Conservation (phyloP, 345 rosid genomes). For the Ricinus communis region DNA sequence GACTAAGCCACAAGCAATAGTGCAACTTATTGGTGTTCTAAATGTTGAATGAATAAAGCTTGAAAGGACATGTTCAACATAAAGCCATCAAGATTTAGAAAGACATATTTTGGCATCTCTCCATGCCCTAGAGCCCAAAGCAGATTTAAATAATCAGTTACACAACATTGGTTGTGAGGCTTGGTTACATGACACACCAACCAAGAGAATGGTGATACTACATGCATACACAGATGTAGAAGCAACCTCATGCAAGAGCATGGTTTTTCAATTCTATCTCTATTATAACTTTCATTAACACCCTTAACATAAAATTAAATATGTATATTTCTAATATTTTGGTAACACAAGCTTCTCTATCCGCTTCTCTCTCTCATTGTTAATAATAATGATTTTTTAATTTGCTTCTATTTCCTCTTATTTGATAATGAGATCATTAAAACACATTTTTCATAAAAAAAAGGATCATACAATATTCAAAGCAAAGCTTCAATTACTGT, state of each 20-base stretch:
- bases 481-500: too few species aligned
- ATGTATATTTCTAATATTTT: neutral
- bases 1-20: neutral
- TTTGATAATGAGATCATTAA: neutral
- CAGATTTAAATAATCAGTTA: constrained; percentile 1
- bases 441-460: neutral
- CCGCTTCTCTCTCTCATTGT: neutral
- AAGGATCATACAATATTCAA: too few species aligned
- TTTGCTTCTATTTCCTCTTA: neutral
- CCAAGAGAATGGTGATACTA: neutral
- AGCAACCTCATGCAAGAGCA: neutral
- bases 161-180: neutral
- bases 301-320: neutral
- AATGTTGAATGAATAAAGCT: neutral
- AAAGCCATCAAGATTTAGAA: neutral
- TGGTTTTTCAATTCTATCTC: neutral
- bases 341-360: neutral
- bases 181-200: constrained; percentile 1
- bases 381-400: neutral
- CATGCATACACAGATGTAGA: neutral
- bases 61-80: neutral
- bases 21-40: neutral
- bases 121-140: neutral
- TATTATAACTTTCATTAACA: neutral
- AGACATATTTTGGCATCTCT: neutral